Evolutionary conservation across 1,284 basidiomycete species (phyloP).

Genomic region (Ustilago loliicola): DNA sequence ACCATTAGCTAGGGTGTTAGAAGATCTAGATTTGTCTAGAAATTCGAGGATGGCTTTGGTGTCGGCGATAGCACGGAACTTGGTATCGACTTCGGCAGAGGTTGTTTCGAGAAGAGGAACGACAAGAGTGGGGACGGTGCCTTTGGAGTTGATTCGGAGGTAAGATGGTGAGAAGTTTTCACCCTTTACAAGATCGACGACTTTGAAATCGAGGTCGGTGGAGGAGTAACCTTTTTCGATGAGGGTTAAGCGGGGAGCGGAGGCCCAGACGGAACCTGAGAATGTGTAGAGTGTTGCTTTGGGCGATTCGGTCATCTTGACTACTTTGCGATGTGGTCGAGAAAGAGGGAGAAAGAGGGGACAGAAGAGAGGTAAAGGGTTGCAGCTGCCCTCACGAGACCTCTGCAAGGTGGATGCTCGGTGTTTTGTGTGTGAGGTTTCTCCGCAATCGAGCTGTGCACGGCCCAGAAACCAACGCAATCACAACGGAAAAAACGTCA

Average conservation of each 20-base stretch:
- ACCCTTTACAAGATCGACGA: conserved; percentile 67
- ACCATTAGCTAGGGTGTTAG: conserved; percentile 75
- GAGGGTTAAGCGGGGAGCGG: conserved; percentile 49
- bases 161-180: conserved; percentile 78
- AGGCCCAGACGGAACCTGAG: conserved; percentile 58
- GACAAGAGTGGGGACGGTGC: conserved; percentile 85
- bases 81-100: conserved; percentile 79
- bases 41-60: conserved; percentile 84
- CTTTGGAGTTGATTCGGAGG: conserved; percentile 83
- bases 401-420: not conserved
- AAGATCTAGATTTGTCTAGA: conserved; percentile 71
- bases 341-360: not conserved
- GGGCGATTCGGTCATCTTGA: conserved; percentile 38
- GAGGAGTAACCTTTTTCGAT: conserved; percentile 57
- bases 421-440: not conserved
- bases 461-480: not conserved
- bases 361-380: conserved; percentile 6
- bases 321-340: not conserved
- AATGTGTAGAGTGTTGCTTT: conserved; percentile 62
- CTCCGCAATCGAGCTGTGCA: not conserved
- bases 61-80: conserved; percentile 84
- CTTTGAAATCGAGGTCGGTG: conserved; percentile 62
- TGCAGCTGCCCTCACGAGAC: too few relatives aligned
- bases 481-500: too few relatives aligned
- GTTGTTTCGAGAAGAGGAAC: conserved; percentile 83